Base-by-base conservation (phyloP, 768 basidiomycete species). In the Pisolithus marmoratus region DNA sequence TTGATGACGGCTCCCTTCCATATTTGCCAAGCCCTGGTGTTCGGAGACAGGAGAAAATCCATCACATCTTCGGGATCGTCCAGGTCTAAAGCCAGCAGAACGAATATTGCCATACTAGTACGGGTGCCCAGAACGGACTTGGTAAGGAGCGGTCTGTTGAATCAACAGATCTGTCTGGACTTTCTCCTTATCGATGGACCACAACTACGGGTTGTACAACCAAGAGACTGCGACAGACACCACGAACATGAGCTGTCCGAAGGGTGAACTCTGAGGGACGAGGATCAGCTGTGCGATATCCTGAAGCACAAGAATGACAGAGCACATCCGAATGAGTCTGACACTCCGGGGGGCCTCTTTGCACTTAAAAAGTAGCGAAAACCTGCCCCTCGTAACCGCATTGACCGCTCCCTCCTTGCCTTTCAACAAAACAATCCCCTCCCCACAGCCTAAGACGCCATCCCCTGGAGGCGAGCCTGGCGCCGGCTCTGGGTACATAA, bases 191-290 rank as follows among this genome's bases (percentile, higher is more conserved):
- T 72, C 69, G 65, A 73, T 52, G 20, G 63, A 67, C 1, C 65
- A 65, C 20, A 69, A 49, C 22, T 49, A 54, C 20, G 54, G 60
- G 19, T 64, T 71, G 53, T 72, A 70, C 4, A 23, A 19, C 70
- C 70, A 71, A 3, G 70, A 70, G 1, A 67, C 58, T 5, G 51
- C 59, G 20, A 72, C 60, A 5, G 68, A 63, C 9, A 54, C 46
- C 31, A 71, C 51, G 46, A 72, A 71, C 65, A 72, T 62, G 50
- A 70, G 50, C 43, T 72, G 70, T 14, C 71, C 67, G 11, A 71
- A 66, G 7, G 67, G 55, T 2, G 51, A 49, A 22, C 61, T 61
- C 51, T 67, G 70, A 2, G 70, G 67, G 22, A 69, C 54, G 41
- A 71, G 58, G 36, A 71, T 47, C 14, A 71, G 60, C 40, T 71